Evolutionary conservation across 225 moss, liverwort and hornwort species (phyloP).

Genomic region (Polytrichum commune): DNA sequence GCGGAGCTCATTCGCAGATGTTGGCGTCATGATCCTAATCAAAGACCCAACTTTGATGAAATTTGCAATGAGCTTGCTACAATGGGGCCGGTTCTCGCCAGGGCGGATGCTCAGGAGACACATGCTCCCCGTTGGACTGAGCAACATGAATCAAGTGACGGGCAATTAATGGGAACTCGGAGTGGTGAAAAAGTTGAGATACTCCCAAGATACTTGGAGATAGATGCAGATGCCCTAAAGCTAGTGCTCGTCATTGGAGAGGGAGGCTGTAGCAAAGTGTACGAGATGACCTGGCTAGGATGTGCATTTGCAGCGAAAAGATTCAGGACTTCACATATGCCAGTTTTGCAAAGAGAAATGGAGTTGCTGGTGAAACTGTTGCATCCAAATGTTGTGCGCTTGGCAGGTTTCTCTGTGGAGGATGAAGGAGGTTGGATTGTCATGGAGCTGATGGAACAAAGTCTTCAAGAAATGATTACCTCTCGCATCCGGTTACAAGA

Average conservation of each 20-base stretch:
- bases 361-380: conserved; percentile 6
- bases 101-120: background rate
- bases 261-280: conserved; percentile 13
- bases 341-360: conserved; percentile 5
- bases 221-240: conserved; percentile 10
- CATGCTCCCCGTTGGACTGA: background rate
- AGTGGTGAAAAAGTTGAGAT: background rate
- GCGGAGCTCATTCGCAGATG: conserved; percentile 1
- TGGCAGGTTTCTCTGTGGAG: conserved; percentile 23
- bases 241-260: conserved; percentile 7
- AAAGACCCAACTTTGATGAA: background rate
- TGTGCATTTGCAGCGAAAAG: conserved; percentile 15
- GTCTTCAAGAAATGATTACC: conserved; percentile 13
- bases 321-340: background rate
- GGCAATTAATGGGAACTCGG: background rate
- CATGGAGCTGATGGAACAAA: conserved; percentile 22
- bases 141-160: background rate
- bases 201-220: conserved; percentile 11
- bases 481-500: background rate
- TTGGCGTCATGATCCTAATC: background rate
- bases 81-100: background rate
- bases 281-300: conserved; percentile 4
- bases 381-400: conserved; percentile 28
- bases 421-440: conserved; percentile 20
- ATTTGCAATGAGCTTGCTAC: conserved; percentile 2